A percentile compares a stretch with the other conserved stretches of the same genome.
phyloP scores from a whole-genome alignment of 2,329 filamentous ascomycete species.

The Botrytis sinoallii region DNA sequence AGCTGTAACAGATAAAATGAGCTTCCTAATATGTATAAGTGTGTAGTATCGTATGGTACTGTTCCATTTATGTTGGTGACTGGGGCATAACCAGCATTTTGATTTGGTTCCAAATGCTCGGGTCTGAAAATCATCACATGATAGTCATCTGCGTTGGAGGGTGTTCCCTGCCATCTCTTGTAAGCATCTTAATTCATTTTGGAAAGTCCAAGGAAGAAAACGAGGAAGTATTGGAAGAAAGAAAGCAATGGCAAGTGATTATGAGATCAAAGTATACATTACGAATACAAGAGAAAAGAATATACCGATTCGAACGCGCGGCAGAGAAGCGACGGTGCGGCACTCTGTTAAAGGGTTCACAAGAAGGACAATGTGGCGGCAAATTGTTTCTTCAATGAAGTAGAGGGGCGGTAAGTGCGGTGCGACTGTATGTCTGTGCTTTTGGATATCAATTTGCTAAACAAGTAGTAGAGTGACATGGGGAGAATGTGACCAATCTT shows the following conservation, averaged over 20 bases:
- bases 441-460: not conserved
- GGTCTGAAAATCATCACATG: conserved; percentile 11
- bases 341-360: conserved; percentile 2
- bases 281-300: not conserved
- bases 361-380: conserved; percentile 10
- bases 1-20: not conserved
- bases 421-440: not conserved
- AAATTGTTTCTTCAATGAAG: conserved; percentile 16
- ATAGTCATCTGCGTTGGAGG: conserved; percentile 5
- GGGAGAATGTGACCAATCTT: conserved; percentile 1
- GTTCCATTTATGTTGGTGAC: conserved; percentile 15
- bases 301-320: conserved; percentile 4
- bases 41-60: not conserved
- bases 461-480: conserved; percentile 5
- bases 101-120: conserved; percentile 6
- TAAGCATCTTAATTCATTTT: not conserved
- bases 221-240: not conserved
- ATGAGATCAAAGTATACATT: not conserved
- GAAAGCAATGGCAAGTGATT: not conserved
- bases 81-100: not conserved
- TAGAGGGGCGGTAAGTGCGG: conserved; percentile 13
- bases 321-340: conserved; percentile 12
- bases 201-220: not conserved
- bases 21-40: conserved; percentile 15
- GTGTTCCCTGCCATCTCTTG: not conserved